phyloP scores from a whole-genome alignment of 78 protist species.

The Tieghemostelium lacteum region DNA sequence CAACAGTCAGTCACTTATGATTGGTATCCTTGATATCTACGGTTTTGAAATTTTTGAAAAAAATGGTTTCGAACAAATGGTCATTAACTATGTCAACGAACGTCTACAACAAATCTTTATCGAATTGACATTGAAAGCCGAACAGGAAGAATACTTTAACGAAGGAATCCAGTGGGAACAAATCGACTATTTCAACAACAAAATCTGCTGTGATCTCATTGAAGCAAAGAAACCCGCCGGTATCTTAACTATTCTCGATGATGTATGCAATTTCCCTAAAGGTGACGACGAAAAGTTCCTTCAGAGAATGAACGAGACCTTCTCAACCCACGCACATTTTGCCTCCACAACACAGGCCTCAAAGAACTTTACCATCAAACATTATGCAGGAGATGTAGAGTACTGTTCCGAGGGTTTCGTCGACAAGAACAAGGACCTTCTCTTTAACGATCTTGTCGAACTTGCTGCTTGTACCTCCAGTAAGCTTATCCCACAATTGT shows the following conservation, averaged over 20 bases:
- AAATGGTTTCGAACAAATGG: conserved; percentile 96
- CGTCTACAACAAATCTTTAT: conserved; percentile 97
- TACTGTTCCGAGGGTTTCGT: conserved; percentile 84
- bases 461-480: conserved; percentile 46
- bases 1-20: conserved; percentile 38
- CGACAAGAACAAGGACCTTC: conserved; percentile 90
- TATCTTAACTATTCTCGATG: conserved; percentile 86
- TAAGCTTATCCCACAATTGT: conserved; percentile 68
- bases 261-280: conserved; percentile 88
- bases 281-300: conserved; percentile 88
- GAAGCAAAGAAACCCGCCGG: conserved; percentile 86
- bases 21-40: conserved; percentile 95
- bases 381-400: conserved; percentile 96
- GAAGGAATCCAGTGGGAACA: conserved; percentile 92
- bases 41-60: conserved; percentile 96
- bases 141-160: conserved; percentile 94
- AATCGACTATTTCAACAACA: conserved; percentile 94
- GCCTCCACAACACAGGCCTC: conserved; percentile 18
- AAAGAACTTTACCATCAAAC: conserved; percentile 78
- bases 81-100: conserved; percentile 97
- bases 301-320: conserved; percentile 30
- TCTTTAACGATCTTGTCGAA: conserved; percentile 82
- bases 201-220: conserved; percentile 86
- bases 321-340: conserved; percentile 61
- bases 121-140: conserved; percentile 91